Evolutionary conservation across 148 eudicot genomes (phyloP).

Genomic region (Fagopyrum esculentum): DNA sequence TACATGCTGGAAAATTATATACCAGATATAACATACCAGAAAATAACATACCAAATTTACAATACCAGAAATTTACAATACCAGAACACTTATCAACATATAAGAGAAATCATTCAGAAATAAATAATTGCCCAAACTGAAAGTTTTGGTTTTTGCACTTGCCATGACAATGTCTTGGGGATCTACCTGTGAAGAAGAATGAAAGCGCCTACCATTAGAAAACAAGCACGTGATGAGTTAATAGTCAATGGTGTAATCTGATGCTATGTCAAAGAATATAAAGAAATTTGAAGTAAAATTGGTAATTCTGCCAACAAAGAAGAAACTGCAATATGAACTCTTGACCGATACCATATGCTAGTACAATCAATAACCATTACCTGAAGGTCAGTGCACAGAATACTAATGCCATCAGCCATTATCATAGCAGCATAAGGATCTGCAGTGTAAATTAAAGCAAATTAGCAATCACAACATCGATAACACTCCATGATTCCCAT

Average conservation of each 20-base stretch:
- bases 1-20: too few species aligned
- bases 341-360: background rate
- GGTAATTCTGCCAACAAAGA: background rate
- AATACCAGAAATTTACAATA: too few species aligned
- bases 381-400: constrained; percentile 82
- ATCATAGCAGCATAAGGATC: constrained; percentile 88
- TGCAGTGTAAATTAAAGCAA: constrained; percentile 19
- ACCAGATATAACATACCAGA: too few species aligned
- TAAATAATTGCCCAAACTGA: background rate
- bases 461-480: background rate
- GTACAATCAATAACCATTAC: constrained; percentile 23
- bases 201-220: background rate
- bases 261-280: background rate
- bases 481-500: background rate
- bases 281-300: background rate
- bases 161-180: constrained; percentile 99
- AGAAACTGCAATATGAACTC: background rate
- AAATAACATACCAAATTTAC: too few species aligned
- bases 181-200: constrained; percentile 66
- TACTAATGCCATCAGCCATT: constrained; percentile 79
- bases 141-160: constrained; percentile 16
- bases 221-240: background rate
- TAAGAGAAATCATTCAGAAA: background rate
- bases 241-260: background rate
- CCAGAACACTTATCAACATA: too few species aligned